These are phyloP conservation scores for Sporisorium scitamineum DNA, from an alignment of 1,284 basidiomycete species.

Conservation along the genomic window DNA sequence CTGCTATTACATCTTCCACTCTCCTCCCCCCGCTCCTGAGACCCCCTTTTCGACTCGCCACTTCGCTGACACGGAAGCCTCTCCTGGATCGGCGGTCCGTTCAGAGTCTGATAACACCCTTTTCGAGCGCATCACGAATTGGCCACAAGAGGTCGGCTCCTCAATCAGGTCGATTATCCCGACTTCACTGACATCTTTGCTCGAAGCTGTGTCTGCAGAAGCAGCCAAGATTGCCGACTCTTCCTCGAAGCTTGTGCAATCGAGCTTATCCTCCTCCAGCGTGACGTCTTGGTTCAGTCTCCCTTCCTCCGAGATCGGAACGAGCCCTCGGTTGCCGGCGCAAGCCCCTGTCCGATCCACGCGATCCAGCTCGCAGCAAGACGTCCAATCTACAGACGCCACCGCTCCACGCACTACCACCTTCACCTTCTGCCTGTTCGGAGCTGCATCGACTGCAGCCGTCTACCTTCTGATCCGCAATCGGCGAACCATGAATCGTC, in stretches of 20 bases:
- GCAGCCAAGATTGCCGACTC: neutral
- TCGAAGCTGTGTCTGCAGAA: slow-evolving; percentile 1
- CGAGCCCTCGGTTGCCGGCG: neutral
- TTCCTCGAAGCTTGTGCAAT: neutral
- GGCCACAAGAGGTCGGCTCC: slow-evolving; percentile 3
- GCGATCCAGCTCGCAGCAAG: neutral
- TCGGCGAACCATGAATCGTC: slow-evolving; percentile 42
- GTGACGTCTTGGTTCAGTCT: slow-evolving; percentile 23
- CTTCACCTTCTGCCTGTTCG: slow-evolving; percentile 48
- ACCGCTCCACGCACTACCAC: slow-evolving; percentile 28
- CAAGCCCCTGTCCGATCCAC: neutral
- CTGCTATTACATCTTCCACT: slow-evolving; percentile 34
- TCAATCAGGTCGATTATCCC: slow-evolving; percentile 11
- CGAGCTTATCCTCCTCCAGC: neutral
- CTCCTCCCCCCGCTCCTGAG: slow-evolving; percentile 17
- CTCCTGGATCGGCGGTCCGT: neutral
- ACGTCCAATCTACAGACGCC: neutral
- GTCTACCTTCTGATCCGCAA: slow-evolving; percentile 28
- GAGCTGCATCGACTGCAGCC: slow-evolving; percentile 27
- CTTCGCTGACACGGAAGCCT: neutral
- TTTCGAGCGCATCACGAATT: slow-evolving; percentile 6
- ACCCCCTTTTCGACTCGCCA: neutral
- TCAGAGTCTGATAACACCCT: neutral
- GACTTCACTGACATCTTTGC: neutral
- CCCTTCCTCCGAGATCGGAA: neutral